A percentile compares a stretch with the other conserved stretches of the same genome.
Evolutionary conservation across 495 filamentous ascomycete species (phyloP).

Genomic region (Clohesyomyces aquaticus): DNA sequence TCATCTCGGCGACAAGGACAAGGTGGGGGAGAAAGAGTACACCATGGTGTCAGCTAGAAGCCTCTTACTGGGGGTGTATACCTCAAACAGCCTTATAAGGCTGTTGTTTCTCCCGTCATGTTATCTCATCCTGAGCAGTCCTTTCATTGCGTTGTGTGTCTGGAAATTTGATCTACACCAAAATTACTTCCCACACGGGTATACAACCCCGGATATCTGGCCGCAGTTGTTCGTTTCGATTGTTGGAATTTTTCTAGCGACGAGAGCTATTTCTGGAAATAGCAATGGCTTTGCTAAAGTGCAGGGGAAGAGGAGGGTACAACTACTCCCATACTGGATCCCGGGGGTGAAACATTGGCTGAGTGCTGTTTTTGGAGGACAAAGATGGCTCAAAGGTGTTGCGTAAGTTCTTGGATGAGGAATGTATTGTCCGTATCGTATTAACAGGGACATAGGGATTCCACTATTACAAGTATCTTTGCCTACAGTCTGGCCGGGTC

Average conservation of each 20-base stretch:
- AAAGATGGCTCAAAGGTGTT: conserved; percentile 49
- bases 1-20: background rate
- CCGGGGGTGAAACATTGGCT: conserved; percentile 61
- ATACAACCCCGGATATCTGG: conserved; percentile 15
- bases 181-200: conserved; percentile 8
- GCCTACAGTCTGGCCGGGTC: conserved; percentile 56
- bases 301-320: conserved; percentile 43
- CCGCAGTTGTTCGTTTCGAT: conserved; percentile 31
- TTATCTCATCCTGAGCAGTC: conserved; percentile 24
- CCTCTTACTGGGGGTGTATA: conserved; percentile 33
- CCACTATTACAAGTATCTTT: conserved; percentile 54
- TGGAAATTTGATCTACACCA: conserved; percentile 13
- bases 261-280: conserved; percentile 35
- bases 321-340: conserved; percentile 61
- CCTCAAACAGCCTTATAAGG: conserved; percentile 32
- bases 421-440: background rate
- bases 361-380: conserved; percentile 53
- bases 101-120: conserved; percentile 34
- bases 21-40: background rate
- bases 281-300: background rate
- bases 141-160: conserved; percentile 27
- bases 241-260: conserved; percentile 30
- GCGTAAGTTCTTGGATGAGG: conserved; percentile 47
- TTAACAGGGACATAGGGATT: conserved; percentile 40
- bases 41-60: conserved; percentile 28